Evolutionary conservation across 1,139 yeast genomes (phyloP).

Genomic region (Saccharomyces pastorianus): DNA sequence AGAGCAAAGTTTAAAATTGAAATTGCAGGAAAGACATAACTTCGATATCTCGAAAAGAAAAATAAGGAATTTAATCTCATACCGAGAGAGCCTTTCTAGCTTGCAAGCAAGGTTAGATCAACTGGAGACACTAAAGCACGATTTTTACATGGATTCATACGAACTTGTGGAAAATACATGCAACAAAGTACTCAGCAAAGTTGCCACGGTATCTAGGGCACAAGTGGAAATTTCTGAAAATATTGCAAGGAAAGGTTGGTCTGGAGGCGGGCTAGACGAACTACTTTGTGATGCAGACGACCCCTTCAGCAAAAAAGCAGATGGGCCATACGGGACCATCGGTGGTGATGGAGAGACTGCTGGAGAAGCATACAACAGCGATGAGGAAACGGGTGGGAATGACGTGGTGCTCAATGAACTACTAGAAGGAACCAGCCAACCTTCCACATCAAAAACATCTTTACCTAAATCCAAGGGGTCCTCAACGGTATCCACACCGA

Average conservation of each 20-base stretch:
- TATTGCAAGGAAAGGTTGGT: slow-evolving; percentile 77
- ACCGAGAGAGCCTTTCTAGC: slow-evolving; percentile 56
- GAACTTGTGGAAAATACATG: slow-evolving; percentile 56
- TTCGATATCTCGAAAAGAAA: slow-evolving; percentile 47
- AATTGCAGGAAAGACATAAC: slow-evolving; percentile 50
- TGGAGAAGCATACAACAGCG: slow-evolving; percentile 7
- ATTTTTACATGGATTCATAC: slow-evolving; percentile 55
- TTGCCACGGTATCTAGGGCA: slow-evolving; percentile 65
- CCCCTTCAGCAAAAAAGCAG: slow-evolving; percentile 34
- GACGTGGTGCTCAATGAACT: not conserved
- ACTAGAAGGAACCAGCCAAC: not conserved
- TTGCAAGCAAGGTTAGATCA: slow-evolving; percentile 71
- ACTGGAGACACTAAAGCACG: slow-evolving; percentile 66
- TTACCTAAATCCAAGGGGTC: not conserved
- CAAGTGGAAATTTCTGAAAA: slow-evolving; percentile 76
- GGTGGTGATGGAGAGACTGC: slow-evolving; percentile 17
- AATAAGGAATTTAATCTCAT: slow-evolving; percentile 52
- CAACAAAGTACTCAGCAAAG: slow-evolving; percentile 42
- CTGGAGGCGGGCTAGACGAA: slow-evolving; percentile 77
- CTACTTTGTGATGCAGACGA: slow-evolving; percentile 49
- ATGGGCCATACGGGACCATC: not conserved
- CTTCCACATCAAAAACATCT: not conserved
- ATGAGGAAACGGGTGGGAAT: slow-evolving; percentile 4
- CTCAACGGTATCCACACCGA: slow-evolving; percentile 1
- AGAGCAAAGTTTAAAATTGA: slow-evolving; percentile 42